Base-by-base conservation (phyloP, 2,329 filamentous ascomycete genomes). In the Fusarium sp. region DNA sequence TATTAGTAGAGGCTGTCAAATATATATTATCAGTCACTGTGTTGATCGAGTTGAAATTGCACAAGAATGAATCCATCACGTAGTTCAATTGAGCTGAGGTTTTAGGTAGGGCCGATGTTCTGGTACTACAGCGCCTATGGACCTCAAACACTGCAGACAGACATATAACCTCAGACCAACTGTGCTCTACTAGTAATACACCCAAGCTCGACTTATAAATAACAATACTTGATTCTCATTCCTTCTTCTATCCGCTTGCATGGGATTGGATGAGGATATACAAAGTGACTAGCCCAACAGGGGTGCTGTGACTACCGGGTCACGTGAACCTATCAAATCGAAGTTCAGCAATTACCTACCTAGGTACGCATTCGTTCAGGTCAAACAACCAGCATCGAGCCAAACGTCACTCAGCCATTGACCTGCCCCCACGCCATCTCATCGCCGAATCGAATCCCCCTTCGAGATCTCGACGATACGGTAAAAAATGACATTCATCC, bases 401-500 rank as follows among this genome's bases (percentile, higher is more conserved):
- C 59, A 72, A 67, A 64, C 70, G 62, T 70, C 68, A 72, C 69
- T 24, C 66, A 77, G 74, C 79, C 76, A 80, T 79, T 80, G 77
- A 75, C 73, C 75, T 71, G 53, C 66, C 62, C 62, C 38, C 57
- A 67, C 63, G 61, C 70, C 73, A 69, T 63, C 62, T 60, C 73
- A 77, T 74, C 74, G 71, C 73, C 70, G 70, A 71, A 72, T 41
- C 71, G 70, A 71, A 72, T 42, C 54, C 33, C 36, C 68, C 68
- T 65, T 53, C 56, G 48, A 68, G 30, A 56, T 51, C 62, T 64
- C 68, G 71, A 73, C 71, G 57, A 72, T n/a, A 65, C 69, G 57
- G 72, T 26, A 67, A 38, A 71, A 67, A 70, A 83, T 83, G 82
- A 79, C 77, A 63, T 72, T 83, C 72, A 71, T 83, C 71, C 82